These are phyloP conservation scores for Pleurotus citrinopileatus DNA, from an alignment of 768 basidiomycete species.

Conservation along the genomic window DNA sequence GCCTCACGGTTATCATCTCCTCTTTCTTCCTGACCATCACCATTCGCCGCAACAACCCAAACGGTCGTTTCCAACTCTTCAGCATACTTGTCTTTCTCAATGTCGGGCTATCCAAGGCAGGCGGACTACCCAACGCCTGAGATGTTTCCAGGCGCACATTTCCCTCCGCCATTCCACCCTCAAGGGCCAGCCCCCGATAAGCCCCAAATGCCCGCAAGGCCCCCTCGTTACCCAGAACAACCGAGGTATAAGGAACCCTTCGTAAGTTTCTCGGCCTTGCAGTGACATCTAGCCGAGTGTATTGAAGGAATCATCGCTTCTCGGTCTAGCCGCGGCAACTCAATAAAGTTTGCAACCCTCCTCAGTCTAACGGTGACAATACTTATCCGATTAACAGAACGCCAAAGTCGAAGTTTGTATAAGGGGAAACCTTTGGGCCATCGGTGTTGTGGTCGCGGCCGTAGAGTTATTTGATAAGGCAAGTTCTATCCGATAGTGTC, in stretches of 20 bases:
- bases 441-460: slow-evolving; percentile 24
- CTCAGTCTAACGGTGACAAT: too few species aligned
- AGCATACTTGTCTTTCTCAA: not conserved
- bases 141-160: slow-evolving; percentile 9
- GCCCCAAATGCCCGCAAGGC: slow-evolving; percentile 7
- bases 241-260: slow-evolving; percentile 4
- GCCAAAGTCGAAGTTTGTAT: slow-evolving; percentile 26
- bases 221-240: slow-evolving; percentile 5
- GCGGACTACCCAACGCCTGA: slow-evolving; percentile 9
- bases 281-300: not conserved
- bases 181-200: not conserved
- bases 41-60: too few species aligned
- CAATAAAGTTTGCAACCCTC: not conserved
- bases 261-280: not conserved
- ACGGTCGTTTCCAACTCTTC: not conserved
- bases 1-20: not conserved
- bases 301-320: not conserved
- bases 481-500: not conserved
- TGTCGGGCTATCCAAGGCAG: slow-evolving; percentile 5
- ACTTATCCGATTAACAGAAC: slow-evolving; percentile 17
- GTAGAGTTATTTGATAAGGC: slow-evolving; percentile 15
- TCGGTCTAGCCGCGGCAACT: not conserved
- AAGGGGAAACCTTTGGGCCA: slow-evolving; percentile 26
- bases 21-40: too few species aligned
- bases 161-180: slow-evolving; percentile 4